Base-by-base conservation (phyloP, 1,284 basidiomycete species). In the Ceraceosorus bombacis region DNA sequence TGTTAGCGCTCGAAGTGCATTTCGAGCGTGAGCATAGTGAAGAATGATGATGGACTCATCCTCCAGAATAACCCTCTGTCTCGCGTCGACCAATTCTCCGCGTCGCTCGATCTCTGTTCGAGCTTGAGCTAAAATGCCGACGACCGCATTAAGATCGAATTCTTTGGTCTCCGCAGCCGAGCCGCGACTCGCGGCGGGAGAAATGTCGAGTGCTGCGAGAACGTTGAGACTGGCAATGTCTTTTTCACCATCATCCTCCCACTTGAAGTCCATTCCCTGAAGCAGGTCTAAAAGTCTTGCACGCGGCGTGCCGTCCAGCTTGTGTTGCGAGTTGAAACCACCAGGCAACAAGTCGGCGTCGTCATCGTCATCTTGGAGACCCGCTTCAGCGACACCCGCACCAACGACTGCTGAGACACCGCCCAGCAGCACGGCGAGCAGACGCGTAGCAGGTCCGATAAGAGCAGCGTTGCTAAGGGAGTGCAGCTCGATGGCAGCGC, bases 401-500 rank as follows among this genome's bases (percentile, higher is more conserved):
- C 62, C 66, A 41, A 63, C 61, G 15, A 60, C 59, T 37, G 63
- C 68, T 5, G 64, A 59, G 5, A 58, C 60, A 41, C 62, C 55
- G 37, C 68, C 76, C 53, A 78, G 72, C 0, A 78, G 65, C 0
- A 70, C 70, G 0, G 67, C 67, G 0, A 78, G 64, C 1, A 78
- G 67, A 9, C 69, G 60, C 7, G 69, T 62, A 36, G 78, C 74
- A 50, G 72, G 71, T 12, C 73, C 64, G 40, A 63, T 69, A 65
- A 60, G 77, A 0, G 85, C 86, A 68, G 86, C 87, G 68, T 84
- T 86, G 5, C 88, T 88, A 57, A 94, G 82, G 13, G 89, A 84
- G 67, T 94, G 93, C 10, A 96, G 80, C 74, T 98, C 95, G 37
- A 98, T 82, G 0, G 93, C 90, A 6, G 87, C 86, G 36, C 89